Conservation (phyloP, 2,329 filamentous ascomycete species). For the Stenocarpella maydis region DNA sequence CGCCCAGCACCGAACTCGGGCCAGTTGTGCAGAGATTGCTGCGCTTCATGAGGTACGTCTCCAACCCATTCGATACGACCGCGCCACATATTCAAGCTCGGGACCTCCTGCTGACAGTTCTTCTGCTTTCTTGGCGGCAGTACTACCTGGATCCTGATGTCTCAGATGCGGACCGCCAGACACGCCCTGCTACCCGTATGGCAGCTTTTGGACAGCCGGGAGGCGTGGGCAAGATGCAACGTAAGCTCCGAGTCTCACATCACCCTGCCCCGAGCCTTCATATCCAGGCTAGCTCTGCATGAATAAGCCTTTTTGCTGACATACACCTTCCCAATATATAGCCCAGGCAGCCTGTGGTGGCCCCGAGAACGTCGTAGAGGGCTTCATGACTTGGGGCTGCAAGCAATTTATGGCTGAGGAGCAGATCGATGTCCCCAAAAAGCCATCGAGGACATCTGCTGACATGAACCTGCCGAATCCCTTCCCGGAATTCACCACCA, state of each 20-base stretch:
- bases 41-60: slow-evolving; percentile 9
- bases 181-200: neutral
- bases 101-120: neutral
- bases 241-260: neutral
- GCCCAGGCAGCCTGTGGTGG: slow-evolving; percentile 1
- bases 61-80: neutral
- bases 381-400: slow-evolving; percentile 14
- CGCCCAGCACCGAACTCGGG: neutral
- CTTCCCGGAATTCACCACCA: slow-evolving; percentile 1
- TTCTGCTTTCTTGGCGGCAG: neutral
- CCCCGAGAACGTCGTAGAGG: neutral
- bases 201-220: slow-evolving; percentile 1
- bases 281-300: neutral
- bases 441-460: neutral
- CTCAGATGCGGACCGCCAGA: slow-evolving; percentile 1
- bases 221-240: slow-evolving; percentile 5
- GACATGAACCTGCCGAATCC: slow-evolving; percentile 5
- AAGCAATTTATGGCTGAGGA: slow-evolving; percentile 7
- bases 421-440: neutral
- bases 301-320: neutral
- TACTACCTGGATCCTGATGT: slow-evolving; percentile 2
- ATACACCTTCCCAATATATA: neutral
- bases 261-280: neutral
- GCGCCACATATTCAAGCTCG: neutral
- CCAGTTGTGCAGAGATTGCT: slow-evolving; percentile 7